These are phyloP conservation scores for Malus hybrid DNA, from an alignment of 331 rosid species.

Conservation along the genomic window DNA sequence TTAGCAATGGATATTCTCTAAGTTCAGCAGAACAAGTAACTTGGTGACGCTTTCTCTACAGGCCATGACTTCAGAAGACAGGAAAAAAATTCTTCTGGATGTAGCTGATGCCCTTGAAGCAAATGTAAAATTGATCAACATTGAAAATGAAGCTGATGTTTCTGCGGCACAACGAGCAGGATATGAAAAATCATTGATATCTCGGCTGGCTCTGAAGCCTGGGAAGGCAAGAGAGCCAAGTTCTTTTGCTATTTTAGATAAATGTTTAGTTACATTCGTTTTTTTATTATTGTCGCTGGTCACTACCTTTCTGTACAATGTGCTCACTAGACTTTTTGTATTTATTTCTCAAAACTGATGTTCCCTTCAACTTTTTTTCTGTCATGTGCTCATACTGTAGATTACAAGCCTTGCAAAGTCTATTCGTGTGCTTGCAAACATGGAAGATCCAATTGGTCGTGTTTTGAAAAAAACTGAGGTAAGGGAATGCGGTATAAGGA, in stretches of 20 bases:
- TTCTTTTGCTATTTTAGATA: background rate
- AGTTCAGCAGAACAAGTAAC: background rate
- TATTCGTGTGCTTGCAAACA: constrained; percentile 70
- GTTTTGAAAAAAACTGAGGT: constrained; percentile 80
- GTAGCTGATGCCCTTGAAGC: constrained; percentile 88
- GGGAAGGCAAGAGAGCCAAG: constrained; percentile 54
- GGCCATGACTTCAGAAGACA: constrained; percentile 72
- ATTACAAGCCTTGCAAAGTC: constrained; percentile 74
- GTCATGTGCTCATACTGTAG: constrained; percentile 33
- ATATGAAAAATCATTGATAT: constrained; percentile 71
- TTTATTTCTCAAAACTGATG: background rate
- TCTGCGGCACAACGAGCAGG: constrained; percentile 66
- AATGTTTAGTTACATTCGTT: background rate
- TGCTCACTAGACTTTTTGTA: background rate
- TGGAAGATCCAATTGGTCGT: constrained; percentile 92
- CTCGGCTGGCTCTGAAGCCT: constrained; percentile 74
- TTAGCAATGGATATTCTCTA: background rate
- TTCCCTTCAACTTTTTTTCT: constrained; percentile 9
- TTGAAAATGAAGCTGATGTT: constrained; percentile 86
- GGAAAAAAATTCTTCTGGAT: constrained; percentile 69
- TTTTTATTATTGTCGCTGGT: background rate
- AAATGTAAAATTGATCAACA: constrained; percentile 45
- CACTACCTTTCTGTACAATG: background rate
- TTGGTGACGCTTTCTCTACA: constrained; percentile 22
- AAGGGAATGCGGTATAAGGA: constrained; percentile 5